Evolutionary conservation across 305 asterid species (phyloP).

Genomic region (Euphrasia arctica): DNA sequence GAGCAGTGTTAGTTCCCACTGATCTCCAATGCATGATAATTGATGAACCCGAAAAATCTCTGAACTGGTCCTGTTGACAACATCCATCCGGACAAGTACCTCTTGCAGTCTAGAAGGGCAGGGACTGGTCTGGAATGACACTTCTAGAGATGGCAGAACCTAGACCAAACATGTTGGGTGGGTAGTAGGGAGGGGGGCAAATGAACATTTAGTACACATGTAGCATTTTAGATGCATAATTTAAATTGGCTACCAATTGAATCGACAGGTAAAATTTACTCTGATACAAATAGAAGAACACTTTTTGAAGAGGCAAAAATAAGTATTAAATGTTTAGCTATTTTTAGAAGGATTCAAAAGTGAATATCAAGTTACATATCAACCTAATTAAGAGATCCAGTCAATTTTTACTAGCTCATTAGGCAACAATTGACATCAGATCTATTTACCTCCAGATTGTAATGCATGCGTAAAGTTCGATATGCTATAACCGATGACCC

Average conservation of each 20-base stretch:
- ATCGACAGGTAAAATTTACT: not conserved
- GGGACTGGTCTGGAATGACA: slow-evolving; percentile 74
- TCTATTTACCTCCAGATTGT: slow-evolving; percentile 64
- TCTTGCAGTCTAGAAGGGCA: slow-evolving; percentile 79
- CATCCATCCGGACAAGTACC: slow-evolving; percentile 88
- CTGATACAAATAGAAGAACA: slow-evolving; percentile 17
- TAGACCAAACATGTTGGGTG: slow-evolving; percentile 20
- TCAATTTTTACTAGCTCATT: slow-evolving; percentile 18
- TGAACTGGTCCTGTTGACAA: slow-evolving; percentile 73
- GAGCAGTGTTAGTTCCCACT: slow-evolving; percentile 85
- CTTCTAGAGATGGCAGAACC: slow-evolving; percentile 94
- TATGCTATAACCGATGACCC: slow-evolving; percentile 57
- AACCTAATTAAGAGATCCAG: slow-evolving; percentile 19
- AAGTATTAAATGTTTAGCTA: not conserved
- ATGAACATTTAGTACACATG: slow-evolving; percentile 16
- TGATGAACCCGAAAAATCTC: slow-evolving; percentile 84
- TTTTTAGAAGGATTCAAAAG: slow-evolving; percentile 5
- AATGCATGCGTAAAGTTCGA: slow-evolving; percentile 86
- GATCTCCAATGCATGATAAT: slow-evolving; percentile 78
- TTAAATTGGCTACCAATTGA: slow-evolving; percentile 18
- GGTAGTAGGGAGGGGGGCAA: slow-evolving; percentile 3
- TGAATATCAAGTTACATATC: slow-evolving; percentile 13
- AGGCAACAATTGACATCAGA: slow-evolving; percentile 23
- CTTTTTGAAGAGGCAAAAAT: slow-evolving; percentile 9
- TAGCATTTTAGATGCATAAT: slow-evolving; percentile 15